Base-by-base conservation (phyloP, 371 early-diverging fungal genomes). In the Dichotomocladium elegans region DNA sequence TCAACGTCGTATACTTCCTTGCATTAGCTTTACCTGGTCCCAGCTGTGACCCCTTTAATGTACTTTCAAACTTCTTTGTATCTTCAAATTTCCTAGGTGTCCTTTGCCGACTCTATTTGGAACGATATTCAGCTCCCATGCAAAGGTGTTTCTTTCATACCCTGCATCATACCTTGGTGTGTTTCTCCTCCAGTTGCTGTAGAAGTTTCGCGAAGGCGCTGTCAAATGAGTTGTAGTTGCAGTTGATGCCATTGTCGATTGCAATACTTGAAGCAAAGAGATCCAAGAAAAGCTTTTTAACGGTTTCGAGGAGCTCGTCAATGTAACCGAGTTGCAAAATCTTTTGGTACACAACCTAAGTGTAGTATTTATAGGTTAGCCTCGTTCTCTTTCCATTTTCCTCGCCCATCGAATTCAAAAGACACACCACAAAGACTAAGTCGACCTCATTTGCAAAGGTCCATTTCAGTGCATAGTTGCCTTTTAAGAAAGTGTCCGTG, bases 301-400 rank as follows among this genome's bases (percentile, higher is more conserved):
- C 77, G 12, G 80, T 82, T 31, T 82, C 81, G 21, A 96, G 71
- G 37, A 96, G 81, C 43, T 93, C 93, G 45, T 92, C 92, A 47
- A 93, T 77, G 58, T 95, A 94, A 1, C 86, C 65, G 10, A 96
- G 79, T 48, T 89, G 90, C 6, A 95, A 80, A 1, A 91, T 86
- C 72, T 91, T 93, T 64, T 92, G 94, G 64, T 93, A 92, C 4
- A 85, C 94, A n/a, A 88, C 87, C 92, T 91, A 60, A 8, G 4
- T n/a, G n/a, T n/a, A n/a, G n/a, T n/a, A n/a, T n/a, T n/a, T n/a
- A n/a, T n/a, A n/a, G n/a, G n/a, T n/a, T n/a, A n/a, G n/a, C n/a
- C n/a, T n/a, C n/a, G n/a, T n/a, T n/a, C n/a, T n/a, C n/a, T n/a
- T n/a, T n/a, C n/a, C n/a, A n/a, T n/a, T n/a, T n/a, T n/a, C n/a